These are phyloP conservation scores for Xerocomellus chrysenteron DNA, from an alignment of 768 basidiomycete genomes.

Conservation along the genomic window DNA sequence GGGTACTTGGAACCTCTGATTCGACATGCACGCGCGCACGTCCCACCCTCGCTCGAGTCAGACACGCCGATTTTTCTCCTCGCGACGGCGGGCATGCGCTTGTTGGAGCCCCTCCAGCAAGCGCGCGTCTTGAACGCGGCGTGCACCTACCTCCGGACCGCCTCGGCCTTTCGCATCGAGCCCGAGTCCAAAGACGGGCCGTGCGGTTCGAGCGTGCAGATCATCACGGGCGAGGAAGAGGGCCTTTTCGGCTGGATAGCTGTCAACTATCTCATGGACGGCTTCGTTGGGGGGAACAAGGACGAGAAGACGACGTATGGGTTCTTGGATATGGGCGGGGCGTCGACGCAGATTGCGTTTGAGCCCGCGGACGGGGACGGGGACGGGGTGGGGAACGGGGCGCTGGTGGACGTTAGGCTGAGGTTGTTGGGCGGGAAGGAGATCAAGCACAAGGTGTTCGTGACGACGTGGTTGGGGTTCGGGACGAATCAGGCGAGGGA, in stretches of 20 bases:
- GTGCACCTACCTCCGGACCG: slow-evolving; percentile 70
- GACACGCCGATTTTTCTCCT: slow-evolving; percentile 91
- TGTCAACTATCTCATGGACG: slow-evolving; percentile 98
- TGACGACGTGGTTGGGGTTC: slow-evolving; percentile 98
- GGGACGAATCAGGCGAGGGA: slow-evolving; percentile 97
- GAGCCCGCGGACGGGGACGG: slow-evolving; percentile 71
- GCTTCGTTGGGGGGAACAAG: slow-evolving; percentile 55
- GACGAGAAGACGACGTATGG: slow-evolving; percentile 84
- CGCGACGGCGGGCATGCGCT: slow-evolving; percentile 97
- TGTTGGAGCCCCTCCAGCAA: slow-evolving; percentile 69
- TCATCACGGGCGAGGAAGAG: slow-evolving; percentile 98
- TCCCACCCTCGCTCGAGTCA: slow-evolving; percentile 82
- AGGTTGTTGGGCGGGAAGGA: slow-evolving; percentile 82
- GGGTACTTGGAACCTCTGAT: slow-evolving; percentile 81
- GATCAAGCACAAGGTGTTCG: slow-evolving; percentile 90
- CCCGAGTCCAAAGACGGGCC: slow-evolving; percentile 64
- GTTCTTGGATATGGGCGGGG: slow-evolving; percentile 99
- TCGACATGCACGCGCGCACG: slow-evolving; percentile 73
- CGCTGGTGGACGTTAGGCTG: slow-evolving; percentile 75
- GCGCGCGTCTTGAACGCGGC: slow-evolving; percentile 70
- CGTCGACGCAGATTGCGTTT: slow-evolving; percentile 98
- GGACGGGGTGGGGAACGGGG: slow-evolving; percentile 38
- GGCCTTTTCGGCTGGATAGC: slow-evolving; percentile 99
- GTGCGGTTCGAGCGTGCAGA: slow-evolving; percentile 89
- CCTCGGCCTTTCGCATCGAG: slow-evolving; percentile 81